phyloP scores from a whole-genome alignment of 176 grass and related monocot genomes.

The Chrysopogon serrulatus region DNA sequence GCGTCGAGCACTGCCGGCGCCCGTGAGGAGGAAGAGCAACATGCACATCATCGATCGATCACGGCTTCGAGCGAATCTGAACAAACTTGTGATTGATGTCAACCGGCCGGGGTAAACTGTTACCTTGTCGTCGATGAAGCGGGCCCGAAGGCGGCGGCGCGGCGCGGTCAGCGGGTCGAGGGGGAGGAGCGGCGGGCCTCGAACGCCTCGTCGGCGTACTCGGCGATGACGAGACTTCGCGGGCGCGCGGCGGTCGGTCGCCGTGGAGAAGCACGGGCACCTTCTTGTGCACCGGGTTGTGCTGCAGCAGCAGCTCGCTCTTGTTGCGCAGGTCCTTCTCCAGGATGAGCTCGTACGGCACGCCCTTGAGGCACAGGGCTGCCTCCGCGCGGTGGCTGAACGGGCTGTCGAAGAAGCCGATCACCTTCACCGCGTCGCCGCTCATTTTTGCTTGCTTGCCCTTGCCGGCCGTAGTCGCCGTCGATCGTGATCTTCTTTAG shows the following conservation, averaged over 20 bases:
- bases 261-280: conserved; percentile 45
- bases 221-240: conserved; percentile 41
- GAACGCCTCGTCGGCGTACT: conserved; percentile 49
- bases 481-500: not conserved
- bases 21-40: not conserved
- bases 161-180: conserved; percentile 17
- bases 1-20: conserved; percentile 4
- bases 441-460: not conserved
- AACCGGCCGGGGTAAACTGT: not conserved
- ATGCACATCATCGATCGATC: not conserved
- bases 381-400: conserved; percentile 35
- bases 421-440: conserved; percentile 20
- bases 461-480: not conserved
- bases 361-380: conserved; percentile 32
- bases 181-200: not conserved
- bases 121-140: conserved; percentile 20
- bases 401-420: conserved; percentile 35
- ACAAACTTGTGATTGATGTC: not conserved
- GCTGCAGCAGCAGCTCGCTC: conserved; percentile 28
- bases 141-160: conserved; percentile 32
- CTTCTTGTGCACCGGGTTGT: conserved; percentile 40
- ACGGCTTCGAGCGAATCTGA: not conserved
- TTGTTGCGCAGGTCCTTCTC: conserved; percentile 45
- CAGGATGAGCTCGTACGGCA: conserved; percentile 34
- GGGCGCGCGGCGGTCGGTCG: not conserved